Evolutionary conservation across 805 yeast genomes (phyloP).

Genomic region (Scheffersomyces amazonensis): DNA sequence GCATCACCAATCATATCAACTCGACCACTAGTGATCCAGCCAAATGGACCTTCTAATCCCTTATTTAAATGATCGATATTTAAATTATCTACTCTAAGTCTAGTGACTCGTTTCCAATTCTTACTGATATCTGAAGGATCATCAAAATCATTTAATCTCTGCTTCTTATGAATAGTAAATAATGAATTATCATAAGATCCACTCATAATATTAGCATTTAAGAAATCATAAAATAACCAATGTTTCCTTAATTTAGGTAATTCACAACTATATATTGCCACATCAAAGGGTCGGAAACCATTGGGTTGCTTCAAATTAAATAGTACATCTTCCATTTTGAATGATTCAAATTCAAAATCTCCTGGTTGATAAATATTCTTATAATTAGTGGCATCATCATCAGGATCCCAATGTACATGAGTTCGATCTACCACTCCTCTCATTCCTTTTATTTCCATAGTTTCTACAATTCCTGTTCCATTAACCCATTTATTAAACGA

Average conservation of each 20-base stretch:
- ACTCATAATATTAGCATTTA: slow-evolving; percentile 79
- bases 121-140: slow-evolving; percentile 11
- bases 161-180: slow-evolving; percentile 85
- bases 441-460: slow-evolving; percentile 72
- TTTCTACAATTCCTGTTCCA: slow-evolving; percentile 84
- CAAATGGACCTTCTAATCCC: slow-evolving; percentile 92
- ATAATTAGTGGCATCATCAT: slow-evolving; percentile 81
- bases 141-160: slow-evolving; percentile 49
- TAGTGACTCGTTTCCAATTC: slow-evolving; percentile 50
- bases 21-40: slow-evolving; percentile 91
- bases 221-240: slow-evolving; percentile 86
- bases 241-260: slow-evolving; percentile 78
- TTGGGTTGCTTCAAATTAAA: slow-evolving; percentile 80
- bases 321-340: slow-evolving; percentile 79
- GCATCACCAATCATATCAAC: slow-evolving; percentile 94
- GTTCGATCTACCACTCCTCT: slow-evolving; percentile 93
- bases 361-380: slow-evolving; percentile 74
- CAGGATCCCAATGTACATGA: slow-evolving; percentile 77
- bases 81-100: slow-evolving; percentile 81
- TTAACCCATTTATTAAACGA: slow-evolving; percentile 85
- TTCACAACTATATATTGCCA: slow-evolving; percentile 86
- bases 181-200: slow-evolving; percentile 93
- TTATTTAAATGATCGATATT: slow-evolving; percentile 86
- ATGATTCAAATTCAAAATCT: slow-evolving; percentile 87
- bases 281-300: slow-evolving; percentile 77